Evolutionary conservation across 2,329 filamentous ascomycete genomes (phyloP).

Genomic region (Ascomycota sp.): DNA sequence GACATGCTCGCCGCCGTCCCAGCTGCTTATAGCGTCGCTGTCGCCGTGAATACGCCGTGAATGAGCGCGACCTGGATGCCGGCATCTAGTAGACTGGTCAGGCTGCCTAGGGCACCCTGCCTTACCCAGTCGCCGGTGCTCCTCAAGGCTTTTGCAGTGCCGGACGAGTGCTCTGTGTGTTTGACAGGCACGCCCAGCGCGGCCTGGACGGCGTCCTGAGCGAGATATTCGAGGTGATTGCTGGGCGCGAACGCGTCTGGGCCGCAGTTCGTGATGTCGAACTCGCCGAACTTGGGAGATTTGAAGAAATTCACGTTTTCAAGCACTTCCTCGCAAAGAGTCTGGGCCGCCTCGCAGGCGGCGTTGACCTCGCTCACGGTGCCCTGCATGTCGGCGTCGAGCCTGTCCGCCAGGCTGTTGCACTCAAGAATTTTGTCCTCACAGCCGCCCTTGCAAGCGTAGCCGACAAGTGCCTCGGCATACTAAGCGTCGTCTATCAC

Average conservation of each 20-base stretch:
- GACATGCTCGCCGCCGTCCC: slow-evolving; percentile 49
- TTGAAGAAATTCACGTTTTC: background rate
- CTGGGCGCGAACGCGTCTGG: slow-evolving; percentile 39
- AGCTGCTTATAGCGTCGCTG: slow-evolving; percentile 40
- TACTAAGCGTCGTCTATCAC: slow-evolving; percentile 27
- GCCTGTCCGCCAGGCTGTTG: slow-evolving; percentile 19
- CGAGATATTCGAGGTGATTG: slow-evolving; percentile 31
- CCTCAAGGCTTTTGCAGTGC: slow-evolving; percentile 32
- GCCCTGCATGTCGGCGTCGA: background rate
- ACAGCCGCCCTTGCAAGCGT: slow-evolving; percentile 24
- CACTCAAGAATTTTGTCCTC: slow-evolving; percentile 30
- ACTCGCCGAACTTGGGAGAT: slow-evolving; percentile 12
- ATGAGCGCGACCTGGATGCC: slow-evolving; percentile 52
- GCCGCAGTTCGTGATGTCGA: slow-evolving; percentile 37
- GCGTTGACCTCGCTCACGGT: background rate
- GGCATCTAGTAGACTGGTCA: slow-evolving; percentile 36
- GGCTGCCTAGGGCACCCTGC: slow-evolving; percentile 24
- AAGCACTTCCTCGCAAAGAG: background rate
- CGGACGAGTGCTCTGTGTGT: slow-evolving; percentile 24
- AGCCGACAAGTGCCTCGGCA: slow-evolving; percentile 7
- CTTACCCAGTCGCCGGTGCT: slow-evolving; percentile 34
- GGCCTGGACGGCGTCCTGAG: slow-evolving; percentile 30
- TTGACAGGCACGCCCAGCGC: slow-evolving; percentile 43
- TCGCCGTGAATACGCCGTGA: slow-evolving; percentile 51
- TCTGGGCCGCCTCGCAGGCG: background rate